phyloP scores from a whole-genome alignment of 345 rosid species.

The Ceriops tagal region DNA sequence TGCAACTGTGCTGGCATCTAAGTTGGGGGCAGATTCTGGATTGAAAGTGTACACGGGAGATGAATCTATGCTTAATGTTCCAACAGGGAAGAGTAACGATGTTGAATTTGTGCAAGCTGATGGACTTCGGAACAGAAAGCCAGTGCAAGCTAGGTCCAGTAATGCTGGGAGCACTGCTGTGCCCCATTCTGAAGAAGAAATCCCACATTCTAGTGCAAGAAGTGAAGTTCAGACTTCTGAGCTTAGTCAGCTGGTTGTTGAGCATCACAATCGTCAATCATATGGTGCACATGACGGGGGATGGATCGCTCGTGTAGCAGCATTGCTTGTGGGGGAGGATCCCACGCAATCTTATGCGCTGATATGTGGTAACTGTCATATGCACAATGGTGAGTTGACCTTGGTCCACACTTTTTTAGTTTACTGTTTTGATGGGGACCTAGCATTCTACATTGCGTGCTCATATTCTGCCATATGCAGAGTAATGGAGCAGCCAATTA shows the following conservation, averaged over 20 bases:
- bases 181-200: slow-evolving; percentile 43
- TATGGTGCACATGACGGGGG: slow-evolving; percentile 53
- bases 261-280: slow-evolving; percentile 60
- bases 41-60: slow-evolving; percentile 71
- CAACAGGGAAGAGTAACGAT: slow-evolving; percentile 60
- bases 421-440: neutral
- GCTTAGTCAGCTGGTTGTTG: slow-evolving; percentile 55
- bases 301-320: slow-evolving; percentile 90
- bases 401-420: no score
- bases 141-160: slow-evolving; percentile 39
- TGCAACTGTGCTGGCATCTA: slow-evolving; percentile 91
- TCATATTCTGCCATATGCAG: no score
- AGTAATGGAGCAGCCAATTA: no score
- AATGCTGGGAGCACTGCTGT: slow-evolving; percentile 46
- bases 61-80: slow-evolving; percentile 44
- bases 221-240: slow-evolving; percentile 40
- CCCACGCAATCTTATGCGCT: slow-evolving; percentile 89
- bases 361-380: slow-evolving; percentile 88
- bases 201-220: slow-evolving; percentile 27
- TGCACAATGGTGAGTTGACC: slow-evolving; percentile 79
- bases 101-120: slow-evolving; percentile 56
- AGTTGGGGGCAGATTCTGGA: slow-evolving; percentile 91
- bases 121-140: slow-evolving; percentile 76
- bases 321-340: slow-evolving; percentile 95
- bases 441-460: no score